Conservation (phyloP, 768 basidiomycete species). For the Tulasnella calospora region DNA sequence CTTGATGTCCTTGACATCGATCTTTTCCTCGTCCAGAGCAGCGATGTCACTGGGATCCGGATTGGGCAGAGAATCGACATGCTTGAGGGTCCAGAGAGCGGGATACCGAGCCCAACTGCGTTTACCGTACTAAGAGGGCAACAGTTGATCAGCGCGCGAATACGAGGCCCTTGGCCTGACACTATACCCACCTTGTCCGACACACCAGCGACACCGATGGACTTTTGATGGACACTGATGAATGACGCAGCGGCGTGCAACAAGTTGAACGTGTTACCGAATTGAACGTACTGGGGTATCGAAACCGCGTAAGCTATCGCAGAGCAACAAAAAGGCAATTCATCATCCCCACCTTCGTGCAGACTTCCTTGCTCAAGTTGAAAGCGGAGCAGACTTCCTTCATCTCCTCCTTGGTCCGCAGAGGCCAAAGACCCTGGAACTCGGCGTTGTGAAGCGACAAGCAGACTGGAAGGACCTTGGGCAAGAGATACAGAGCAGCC, state of each 20-base stretch:
- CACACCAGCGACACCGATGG: constrained; percentile 89
- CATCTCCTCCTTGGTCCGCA: constrained; percentile 96
- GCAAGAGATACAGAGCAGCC: constrained; percentile 83
- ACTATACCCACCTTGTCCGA: constrained; percentile 65
- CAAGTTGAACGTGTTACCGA: constrained; percentile 95
- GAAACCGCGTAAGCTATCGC: not conserved
- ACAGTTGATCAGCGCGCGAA: not conserved
- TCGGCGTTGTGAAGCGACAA: constrained; percentile 94
- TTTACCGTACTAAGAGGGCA: constrained; percentile 62
- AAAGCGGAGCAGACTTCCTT: constrained; percentile 97
- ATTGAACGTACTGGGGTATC: constrained; percentile 67
- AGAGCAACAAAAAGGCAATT: not conserved
- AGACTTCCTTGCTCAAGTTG: constrained; percentile 93
- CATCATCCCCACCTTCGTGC: constrained; percentile 55
- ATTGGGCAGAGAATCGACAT: constrained; percentile 92
- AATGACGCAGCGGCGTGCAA: constrained; percentile 89
- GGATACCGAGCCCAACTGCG: constrained; percentile 96
- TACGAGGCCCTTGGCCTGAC: not conserved
- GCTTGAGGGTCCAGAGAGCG: constrained; percentile 91
- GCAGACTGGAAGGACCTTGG: constrained; percentile 84
- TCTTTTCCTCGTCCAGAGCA: constrained; percentile 75
- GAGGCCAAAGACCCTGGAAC: constrained; percentile 94
- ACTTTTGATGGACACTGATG: constrained; percentile 90
- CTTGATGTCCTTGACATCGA: constrained; percentile 63
- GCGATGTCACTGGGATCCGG: constrained; percentile 91